phyloP scores from a whole-genome alignment of 2,329 filamentous ascomycete species.

The Xenosphaeropsis pyriputrescens region DNA sequence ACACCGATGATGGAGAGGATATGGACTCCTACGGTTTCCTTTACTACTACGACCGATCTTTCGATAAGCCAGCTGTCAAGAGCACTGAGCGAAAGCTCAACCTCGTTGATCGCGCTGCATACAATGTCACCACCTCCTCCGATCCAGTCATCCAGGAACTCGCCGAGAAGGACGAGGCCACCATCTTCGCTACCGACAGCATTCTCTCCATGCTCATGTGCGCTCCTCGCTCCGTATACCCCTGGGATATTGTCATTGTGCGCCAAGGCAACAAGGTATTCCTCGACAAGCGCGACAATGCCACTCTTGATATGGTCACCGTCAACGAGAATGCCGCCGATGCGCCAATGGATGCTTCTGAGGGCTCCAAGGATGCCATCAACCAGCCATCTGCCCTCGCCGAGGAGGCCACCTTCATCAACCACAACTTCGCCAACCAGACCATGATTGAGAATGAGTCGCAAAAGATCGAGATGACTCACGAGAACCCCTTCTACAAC shows the following conservation, averaged over 20 bases:
- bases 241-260: constrained; percentile 93
- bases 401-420: constrained; percentile 97
- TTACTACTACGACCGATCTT: constrained; percentile 93
- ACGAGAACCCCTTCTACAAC: constrained; percentile 98
- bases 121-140: constrained; percentile 94
- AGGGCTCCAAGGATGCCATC: constrained; percentile 85
- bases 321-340: constrained; percentile 98
- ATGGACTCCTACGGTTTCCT: constrained; percentile 93
- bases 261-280: constrained; percentile 94
- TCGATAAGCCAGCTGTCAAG: constrained; percentile 88
- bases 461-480: constrained; percentile 66
- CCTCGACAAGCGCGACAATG: constrained; percentile 95
- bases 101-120: constrained; percentile 83
- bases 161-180: constrained; percentile 88
- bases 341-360: constrained; percentile 78
- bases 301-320: constrained; percentile 89
- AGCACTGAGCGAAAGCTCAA: constrained; percentile 75
- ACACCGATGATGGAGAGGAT: constrained; percentile 89
- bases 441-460: constrained; percentile 72
- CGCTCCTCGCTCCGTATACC: constrained; percentile 88
- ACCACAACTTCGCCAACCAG: constrained; percentile 98
- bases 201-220: constrained; percentile 99
- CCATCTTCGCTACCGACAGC: constrained; percentile 92
- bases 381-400: constrained; percentile 90
- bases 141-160: constrained; percentile 96